Conservation (phyloP, 305 asterid genomes). For the Solanum chacoense region DNA sequence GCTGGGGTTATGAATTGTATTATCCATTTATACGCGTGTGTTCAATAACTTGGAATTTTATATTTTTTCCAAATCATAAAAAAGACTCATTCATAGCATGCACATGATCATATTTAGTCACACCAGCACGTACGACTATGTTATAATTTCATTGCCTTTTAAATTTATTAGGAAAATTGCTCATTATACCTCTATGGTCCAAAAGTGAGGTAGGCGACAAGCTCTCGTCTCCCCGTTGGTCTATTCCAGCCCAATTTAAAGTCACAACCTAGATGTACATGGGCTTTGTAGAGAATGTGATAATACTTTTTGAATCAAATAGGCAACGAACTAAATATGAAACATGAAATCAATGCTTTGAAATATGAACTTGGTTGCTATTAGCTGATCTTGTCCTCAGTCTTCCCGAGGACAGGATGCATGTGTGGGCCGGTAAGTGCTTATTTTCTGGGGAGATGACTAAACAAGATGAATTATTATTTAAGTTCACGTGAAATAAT, state of each 20-base stretch:
- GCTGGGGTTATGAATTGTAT: background rate
- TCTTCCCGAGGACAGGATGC: background rate
- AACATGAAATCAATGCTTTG: background rate
- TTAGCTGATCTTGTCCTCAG: background rate
- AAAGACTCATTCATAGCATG: background rate
- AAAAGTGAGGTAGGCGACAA: background rate
- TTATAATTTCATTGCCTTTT: background rate
- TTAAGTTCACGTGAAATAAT: background rate
- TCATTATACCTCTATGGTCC: background rate
- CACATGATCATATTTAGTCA: background rate
- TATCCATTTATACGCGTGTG: background rate
- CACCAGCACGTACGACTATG: background rate
- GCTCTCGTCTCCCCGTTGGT: background rate
- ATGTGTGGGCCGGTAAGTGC: background rate
- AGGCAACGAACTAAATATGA: background rate
- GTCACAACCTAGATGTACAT: background rate
- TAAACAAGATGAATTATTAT: background rate
- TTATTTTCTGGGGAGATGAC: background rate
- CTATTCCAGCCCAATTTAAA: background rate
- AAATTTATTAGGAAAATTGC: background rate
- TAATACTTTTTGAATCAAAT: background rate
- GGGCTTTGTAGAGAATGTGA: background rate
- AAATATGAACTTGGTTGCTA: background rate
- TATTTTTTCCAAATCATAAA: background rate
- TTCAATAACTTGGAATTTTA: background rate